These are phyloP conservation scores for Priceomyces castillae DNA, from an alignment of 805 yeast species.

Conservation along the genomic window DNA sequence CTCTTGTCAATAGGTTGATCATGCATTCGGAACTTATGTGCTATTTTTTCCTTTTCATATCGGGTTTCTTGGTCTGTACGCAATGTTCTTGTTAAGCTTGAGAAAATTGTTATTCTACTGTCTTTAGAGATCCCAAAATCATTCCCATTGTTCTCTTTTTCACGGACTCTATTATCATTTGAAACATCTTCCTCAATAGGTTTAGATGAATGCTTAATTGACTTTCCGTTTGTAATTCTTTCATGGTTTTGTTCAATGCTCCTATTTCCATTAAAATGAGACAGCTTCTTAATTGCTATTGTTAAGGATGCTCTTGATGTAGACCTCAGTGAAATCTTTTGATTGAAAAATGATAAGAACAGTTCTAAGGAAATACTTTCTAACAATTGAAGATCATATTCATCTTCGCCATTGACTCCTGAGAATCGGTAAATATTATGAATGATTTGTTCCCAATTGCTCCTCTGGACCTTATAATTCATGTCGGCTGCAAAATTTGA, in stretches of 20 bases:
- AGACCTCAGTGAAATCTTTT: conserved; percentile 15
- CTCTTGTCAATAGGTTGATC: neutral
- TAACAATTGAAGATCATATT: conserved; percentile 31
- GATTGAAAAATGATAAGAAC: conserved; percentile 10
- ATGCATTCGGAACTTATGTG: neutral
- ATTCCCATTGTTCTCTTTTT: too few relatives aligned
- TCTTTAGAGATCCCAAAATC: too few relatives aligned
- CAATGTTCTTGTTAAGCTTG: neutral
- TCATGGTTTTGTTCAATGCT: neutral
- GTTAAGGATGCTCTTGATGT: conserved; percentile 8
- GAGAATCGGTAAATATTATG: conserved; percentile 42
- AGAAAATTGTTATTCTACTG: neutral
- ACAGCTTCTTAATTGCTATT: neutral
- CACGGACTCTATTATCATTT: neutral
- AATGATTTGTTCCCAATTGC: conserved; percentile 49
- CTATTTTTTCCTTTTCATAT: neutral
- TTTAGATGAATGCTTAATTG: neutral
- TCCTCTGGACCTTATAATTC: conserved; percentile 37
- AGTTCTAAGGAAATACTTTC: conserved; percentile 24
- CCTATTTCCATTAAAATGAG: too few relatives aligned
- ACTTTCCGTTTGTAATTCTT: too few relatives aligned
- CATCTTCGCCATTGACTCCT: conserved; percentile 27
- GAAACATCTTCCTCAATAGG: neutral
- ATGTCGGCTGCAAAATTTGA: conserved; percentile 19
- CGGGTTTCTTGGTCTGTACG: neutral